Conservation (phyloP, 176 grass and related monocot genomes). For the Oryza longistaminata region DNA sequence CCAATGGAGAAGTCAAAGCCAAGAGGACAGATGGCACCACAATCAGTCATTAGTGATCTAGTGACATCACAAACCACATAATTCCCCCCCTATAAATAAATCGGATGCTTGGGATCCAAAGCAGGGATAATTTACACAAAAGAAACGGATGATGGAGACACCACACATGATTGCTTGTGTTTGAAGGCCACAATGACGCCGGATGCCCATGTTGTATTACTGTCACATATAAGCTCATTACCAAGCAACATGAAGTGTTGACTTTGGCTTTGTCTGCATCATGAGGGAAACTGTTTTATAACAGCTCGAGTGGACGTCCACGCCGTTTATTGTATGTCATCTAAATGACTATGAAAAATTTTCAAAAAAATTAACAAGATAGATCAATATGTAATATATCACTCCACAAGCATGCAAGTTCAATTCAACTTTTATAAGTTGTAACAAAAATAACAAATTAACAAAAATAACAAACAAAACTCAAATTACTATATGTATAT, state of each 20-base stretch:
- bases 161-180: conserved; percentile 15
- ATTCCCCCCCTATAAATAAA: not conserved
- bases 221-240: not conserved
- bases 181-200: not conserved
- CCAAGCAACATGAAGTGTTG: not conserved
- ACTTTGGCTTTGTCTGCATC: not conserved
- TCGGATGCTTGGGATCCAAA: not conserved
- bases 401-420: no score
- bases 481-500: no score
- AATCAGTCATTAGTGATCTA: conserved; percentile 38
- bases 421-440: no score
- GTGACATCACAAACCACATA: conserved; percentile 17
- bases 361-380: no score
- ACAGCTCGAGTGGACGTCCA: no score
- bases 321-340: no score
- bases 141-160: not conserved
- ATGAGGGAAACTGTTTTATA: no score
- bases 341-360: no score
- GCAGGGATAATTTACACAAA: not conserved
- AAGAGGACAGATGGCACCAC: conserved; percentile 17
- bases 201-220: not conserved
- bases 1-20: conserved; percentile 10
- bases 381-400: no score
- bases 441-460: no score
- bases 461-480: no score